Evolutionary conservation across 2,329 filamentous ascomycete genomes (phyloP), one percentile per base, ranked within the genome.

Genomic region (Fusarium hainanense): DNA sequence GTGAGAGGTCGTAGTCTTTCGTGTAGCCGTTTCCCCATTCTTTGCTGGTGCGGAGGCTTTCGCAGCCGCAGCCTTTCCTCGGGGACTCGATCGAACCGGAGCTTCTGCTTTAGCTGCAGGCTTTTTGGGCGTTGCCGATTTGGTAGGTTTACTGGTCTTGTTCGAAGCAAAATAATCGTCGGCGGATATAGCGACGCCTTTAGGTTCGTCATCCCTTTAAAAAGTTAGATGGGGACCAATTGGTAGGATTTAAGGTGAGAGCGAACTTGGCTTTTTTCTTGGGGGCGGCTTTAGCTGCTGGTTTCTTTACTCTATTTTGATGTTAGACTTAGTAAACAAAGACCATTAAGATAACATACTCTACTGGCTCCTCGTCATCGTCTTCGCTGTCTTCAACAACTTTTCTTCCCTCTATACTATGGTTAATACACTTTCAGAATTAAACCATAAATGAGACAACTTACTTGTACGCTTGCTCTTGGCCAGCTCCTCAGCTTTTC

Each of bases 361-460:
- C 79, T 61, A 85, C 78, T 43, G 81, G 82, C 34, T 73, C 73
- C 43, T 92, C 91, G 30, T 92, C 91, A 23, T 94, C 93, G 58
- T 94, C 92, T 44, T 92, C 91, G 69, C 93, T 95, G 68, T 97
- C 93, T 66, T 94, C 89, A 48, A 96, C 82, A 37, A 97, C 87
- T 75, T 92, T 94, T 60, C 92, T 88, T 51, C 79, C 84, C 74
- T 84, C 83, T 87, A 28, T 57, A 11, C 60, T 46, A 13, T 34
- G 7, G 51, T 78, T 51, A 80, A 71, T 41, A 27, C 14, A 21
- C 6, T 32, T 28, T 1, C n/a, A 10, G 44, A 28, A 56, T 28
- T 3, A 27, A 37, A n/a, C 11, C 7, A 9, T n/a, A 37, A 2
- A 57, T 51, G 40, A 25, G 8, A 49, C 11, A 56, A 76, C 84